These are phyloP conservation scores for Solanum etuberosum DNA, from an alignment of 257 asterid genomes.

Conservation along the genomic window DNA sequence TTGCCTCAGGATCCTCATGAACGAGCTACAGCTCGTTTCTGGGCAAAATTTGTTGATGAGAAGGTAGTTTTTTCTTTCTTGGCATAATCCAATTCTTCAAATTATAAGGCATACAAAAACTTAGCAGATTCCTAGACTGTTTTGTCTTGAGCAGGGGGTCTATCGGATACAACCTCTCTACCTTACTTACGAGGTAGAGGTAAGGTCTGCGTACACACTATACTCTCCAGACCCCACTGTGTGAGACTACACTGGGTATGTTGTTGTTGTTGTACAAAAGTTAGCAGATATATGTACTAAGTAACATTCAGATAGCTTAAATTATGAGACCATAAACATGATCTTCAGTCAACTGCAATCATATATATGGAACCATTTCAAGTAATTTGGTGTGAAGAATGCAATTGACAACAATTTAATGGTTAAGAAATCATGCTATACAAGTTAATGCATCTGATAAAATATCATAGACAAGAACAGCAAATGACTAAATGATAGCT, in stretches of 20 bases:
- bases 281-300: not conserved
- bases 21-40: slow-evolving; percentile 35
- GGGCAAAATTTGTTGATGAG: slow-evolving; percentile 41
- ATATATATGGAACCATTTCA: not conserved
- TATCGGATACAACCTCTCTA: not conserved
- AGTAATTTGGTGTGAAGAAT: not conserved
- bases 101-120: not conserved
- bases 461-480: not conserved
- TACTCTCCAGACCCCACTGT: not conserved
- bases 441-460: not conserved
- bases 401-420: not conserved
- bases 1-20: slow-evolving; percentile 33
- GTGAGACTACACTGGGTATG: not conserved
- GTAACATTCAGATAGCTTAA: not conserved
- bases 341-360: not conserved
- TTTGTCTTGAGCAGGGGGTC: not conserved
- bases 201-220: not conserved
- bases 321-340: not conserved
- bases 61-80: slow-evolving; percentile 14
- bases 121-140: not conserved
- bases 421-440: not conserved
- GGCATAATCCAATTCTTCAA: not conserved
- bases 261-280: not conserved
- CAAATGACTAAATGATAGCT: not conserved
- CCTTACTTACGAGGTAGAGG: not conserved